phyloP scores from a whole-genome alignment of 1,284 basidiomycete species.

The Chalciporus piperatoides region DNA sequence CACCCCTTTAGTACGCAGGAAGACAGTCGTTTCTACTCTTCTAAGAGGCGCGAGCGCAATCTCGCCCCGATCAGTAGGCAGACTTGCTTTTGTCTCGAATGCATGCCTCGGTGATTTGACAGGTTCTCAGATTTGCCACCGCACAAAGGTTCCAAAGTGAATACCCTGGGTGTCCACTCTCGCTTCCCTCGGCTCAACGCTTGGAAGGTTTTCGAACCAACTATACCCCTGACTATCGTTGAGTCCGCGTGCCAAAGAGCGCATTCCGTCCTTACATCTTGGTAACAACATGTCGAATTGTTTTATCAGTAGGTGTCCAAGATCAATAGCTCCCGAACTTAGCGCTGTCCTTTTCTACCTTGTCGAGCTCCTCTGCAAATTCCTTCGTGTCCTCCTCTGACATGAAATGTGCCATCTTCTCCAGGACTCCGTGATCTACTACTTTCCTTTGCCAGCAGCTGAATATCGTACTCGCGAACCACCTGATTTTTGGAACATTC shows the following conservation, averaged over 20 bases:
- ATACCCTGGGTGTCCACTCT: not conserved
- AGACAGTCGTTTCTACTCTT: no score
- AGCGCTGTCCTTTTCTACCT: not conserved
- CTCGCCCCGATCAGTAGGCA: no score
- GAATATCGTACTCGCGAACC: constrained; percentile 1
- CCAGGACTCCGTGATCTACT: not conserved
- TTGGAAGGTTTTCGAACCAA: no score
- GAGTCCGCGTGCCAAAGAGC: no score
- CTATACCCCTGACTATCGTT: no score
- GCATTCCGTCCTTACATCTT: no score
- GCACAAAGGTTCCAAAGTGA: no score
- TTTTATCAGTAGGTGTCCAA: not conserved
- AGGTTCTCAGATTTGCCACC: not conserved
- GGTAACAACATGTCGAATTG: no score
- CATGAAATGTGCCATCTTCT: not conserved
- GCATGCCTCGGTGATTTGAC: not conserved
- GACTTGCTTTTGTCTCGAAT: not conserved
- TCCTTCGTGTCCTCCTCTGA: not conserved
- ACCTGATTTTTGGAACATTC: not conserved
- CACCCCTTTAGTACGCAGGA: no score
- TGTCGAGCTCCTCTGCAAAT: not conserved
- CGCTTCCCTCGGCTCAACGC: no score
- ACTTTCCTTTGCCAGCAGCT: not conserved
- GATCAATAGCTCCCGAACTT: not conserved
- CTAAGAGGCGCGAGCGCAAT: no score